Evolutionary conservation across 306 rosid species (phyloP), one percentile per base, ranked within the genome.

Genomic region (Trichosanthes cucumerina): DNA sequence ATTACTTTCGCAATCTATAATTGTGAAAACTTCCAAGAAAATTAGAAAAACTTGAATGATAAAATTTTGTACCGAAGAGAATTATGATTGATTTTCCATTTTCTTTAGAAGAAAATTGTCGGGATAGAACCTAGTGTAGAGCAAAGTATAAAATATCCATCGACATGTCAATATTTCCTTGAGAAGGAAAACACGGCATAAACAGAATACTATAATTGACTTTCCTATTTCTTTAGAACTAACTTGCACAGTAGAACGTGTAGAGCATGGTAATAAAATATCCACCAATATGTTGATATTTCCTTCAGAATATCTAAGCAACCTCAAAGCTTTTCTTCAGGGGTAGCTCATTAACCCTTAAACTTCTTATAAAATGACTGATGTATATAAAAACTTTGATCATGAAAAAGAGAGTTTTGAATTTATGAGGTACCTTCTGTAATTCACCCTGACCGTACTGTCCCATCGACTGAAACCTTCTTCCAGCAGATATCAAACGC

Each of bases 401-500:
- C 34, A 60, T 77, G 44, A 16, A 58, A 62, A 41, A 31, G 15
- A 5, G 44, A 56, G 7, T 65, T 24, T 47, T 5, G 8, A 31
- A 18, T 52, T 13, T 24, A 33, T 3, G 52, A 65, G 59, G 46
- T 88, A 94, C 98, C 97, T 90, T 85, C 63, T 92, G 95, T 63
- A 88, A 87, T 86, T 94, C 97, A 31, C 97, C 98, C 85, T 89
- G 86, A 83, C 97, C 98, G 82, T 89, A 94, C 82, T 88, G 94
- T 52, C 98, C 97, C 98, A 94, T 92, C 56, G 97, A 88, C 80
- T 94, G 96, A 85, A 92, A 94, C 83, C 95, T 89, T 89, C 86
- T 88, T 74, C 97, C 98, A 56, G 97, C 88, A 58, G 96, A 83
- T 70, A 87, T 81, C 84, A 94, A 84, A 33, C 97, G 96, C 88